A percentile compares a stretch with the other conserved stretches of the same genome.
Conservation (phyloP, 2,329 filamentous ascomycete species). For the Aspergillus sp. region DNA sequence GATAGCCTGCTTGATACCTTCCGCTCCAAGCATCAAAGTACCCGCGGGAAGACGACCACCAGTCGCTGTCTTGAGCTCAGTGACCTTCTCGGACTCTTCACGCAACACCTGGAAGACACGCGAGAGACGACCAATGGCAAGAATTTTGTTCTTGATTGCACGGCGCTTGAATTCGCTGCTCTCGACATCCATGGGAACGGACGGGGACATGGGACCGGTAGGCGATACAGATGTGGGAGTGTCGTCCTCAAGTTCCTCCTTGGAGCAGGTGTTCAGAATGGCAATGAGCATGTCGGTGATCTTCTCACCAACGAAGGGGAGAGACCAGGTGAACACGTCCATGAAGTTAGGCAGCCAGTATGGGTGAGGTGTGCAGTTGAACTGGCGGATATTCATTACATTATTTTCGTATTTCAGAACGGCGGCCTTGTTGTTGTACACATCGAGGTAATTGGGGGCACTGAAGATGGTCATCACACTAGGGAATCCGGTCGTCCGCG, state of each 20-base stretch:
- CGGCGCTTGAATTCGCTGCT: constrained; percentile 90
- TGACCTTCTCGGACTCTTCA: constrained; percentile 94
- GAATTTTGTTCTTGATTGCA: constrained; percentile 99
- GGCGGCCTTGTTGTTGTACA: constrained; percentile 99
- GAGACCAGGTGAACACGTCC: constrained; percentile 99
- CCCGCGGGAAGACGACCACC: constrained; percentile 89
- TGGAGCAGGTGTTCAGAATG: constrained; percentile 97
- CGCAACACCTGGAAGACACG: constrained; percentile 97
- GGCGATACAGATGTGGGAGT: constrained; percentile 68
- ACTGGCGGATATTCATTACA: constrained; percentile 99
- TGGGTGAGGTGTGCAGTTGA: constrained; percentile 98
- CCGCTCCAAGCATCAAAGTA: constrained; percentile 94
- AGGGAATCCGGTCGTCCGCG: constrained; percentile 92
- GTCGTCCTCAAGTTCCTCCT: constrained; percentile 92
- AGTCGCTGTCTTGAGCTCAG: constrained; percentile 93
- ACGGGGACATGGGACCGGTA: constrained; percentile 69
- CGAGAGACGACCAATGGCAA: constrained; percentile 92
- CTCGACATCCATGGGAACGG: constrained; percentile 68
- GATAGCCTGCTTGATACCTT: constrained; percentile 98
- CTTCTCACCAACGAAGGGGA: constrained; percentile 98
- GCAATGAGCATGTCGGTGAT: constrained; percentile 99
- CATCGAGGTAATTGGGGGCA: constrained; percentile 95
- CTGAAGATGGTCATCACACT: constrained; percentile 99
- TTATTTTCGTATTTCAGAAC: constrained; percentile 99
- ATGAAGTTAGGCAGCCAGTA: constrained; percentile 99